phyloP scores from a whole-genome alignment of 2,329 filamentous ascomycete species.

The Emydomyces testavorans region DNA sequence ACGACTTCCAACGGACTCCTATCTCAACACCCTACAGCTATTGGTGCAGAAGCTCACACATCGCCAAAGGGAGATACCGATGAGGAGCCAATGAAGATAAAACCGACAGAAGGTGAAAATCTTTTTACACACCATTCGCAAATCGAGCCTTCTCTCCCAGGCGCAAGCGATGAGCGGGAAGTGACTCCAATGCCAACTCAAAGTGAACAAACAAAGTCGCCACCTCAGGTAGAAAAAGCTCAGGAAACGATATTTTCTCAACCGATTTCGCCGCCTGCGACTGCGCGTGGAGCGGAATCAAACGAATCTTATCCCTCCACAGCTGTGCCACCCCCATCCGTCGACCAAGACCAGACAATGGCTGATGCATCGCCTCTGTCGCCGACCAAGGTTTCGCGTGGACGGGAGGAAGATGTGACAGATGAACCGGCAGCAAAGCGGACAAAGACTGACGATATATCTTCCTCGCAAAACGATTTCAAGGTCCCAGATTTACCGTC shows the following conservation, averaged over 20 bases:
- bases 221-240: not conserved
- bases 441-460: conserved; percentile 56
- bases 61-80: not conserved
- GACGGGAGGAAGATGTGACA: conserved; percentile 59
- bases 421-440: conserved; percentile 65
- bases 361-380: conserved; percentile 40
- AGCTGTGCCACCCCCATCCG: not conserved
- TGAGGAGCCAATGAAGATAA: not conserved
- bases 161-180: not conserved
- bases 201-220: not conserved
- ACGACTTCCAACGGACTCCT: not conserved
- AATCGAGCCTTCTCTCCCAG: not conserved
- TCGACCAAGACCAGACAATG: conserved; percentile 40
- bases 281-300: conserved; percentile 3
- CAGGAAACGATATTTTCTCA: not conserved
- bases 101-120: not conserved
- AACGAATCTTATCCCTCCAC: not conserved
- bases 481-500: conserved; percentile 36
- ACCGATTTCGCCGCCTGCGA: conserved; percentile 5
- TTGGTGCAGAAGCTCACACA: not conserved
- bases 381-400: conserved; percentile 54
- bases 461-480: conserved; percentile 33
- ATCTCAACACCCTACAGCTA: not conserved
- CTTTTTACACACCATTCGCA: not conserved
- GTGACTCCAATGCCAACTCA: not conserved